Base-by-base conservation (phyloP, 1,139 yeast species). In the Suhomyces atakaporum region DNA sequence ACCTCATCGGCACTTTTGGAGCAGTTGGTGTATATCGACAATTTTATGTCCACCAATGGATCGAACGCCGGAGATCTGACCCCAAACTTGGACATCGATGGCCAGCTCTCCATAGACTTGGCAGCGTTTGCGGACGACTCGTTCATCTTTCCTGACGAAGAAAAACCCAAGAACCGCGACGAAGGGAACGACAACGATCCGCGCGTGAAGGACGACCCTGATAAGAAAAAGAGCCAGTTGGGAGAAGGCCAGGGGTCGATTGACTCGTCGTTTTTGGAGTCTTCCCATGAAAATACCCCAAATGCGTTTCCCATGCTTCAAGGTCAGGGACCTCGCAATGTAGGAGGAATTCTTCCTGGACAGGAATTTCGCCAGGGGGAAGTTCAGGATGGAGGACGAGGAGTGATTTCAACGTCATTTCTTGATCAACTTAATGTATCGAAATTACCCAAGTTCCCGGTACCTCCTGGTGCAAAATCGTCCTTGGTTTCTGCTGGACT, bases 121-220 rank as follows among this genome's bases (percentile, higher is more conserved):
- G 84, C 88, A 12, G 89, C 88, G 1, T 84, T 84, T 69, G 90
- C 89, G 1, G 89, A 84, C 50, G 89, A 83, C 44, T 73, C 84
- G 7, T 84, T 84, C 48, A 75, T 84, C 3, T 84, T 84, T 53
- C 88, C 89, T 0, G 92, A 84, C 53, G 90, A 84, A 53, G 89
- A 82, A 27, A 82, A 83, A 54, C 81, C 82, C 16, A 33, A 28
- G n/a, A 51, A 56, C 32, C 52, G 46, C 19, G 45, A 52, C 33
- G 44, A 44, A 18, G 49, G 51, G 24, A 47, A 40, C 5, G 46
- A 44, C 29, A 43, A 43, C 14, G 39, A 25, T 24, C 12, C 24
- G 15, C 26, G 5, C 10, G 21, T 15, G 27, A 41, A 25, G 36
- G 35, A 25, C 32, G 42, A 29, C 16, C 16, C 24, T 12, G 27